Evolutionary conservation across 192 early-diverging fungal species (phyloP), one percentile per base, ranked within the genome.

Genomic region (Gaertneriomyces semiglobifer): DNA sequence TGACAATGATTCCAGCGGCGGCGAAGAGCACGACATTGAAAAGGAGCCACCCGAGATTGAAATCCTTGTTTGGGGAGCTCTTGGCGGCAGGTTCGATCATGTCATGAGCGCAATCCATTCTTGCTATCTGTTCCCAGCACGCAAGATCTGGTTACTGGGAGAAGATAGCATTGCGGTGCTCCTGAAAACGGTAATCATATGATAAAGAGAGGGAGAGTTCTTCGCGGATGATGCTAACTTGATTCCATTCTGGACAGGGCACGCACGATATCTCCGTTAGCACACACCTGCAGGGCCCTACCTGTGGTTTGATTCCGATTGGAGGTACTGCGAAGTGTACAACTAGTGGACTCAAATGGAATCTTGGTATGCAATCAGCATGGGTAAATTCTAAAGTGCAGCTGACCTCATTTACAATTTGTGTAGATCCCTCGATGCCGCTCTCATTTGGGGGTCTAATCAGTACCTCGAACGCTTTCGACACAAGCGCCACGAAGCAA

Each of bases 51-150:
- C 56, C 6, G 25, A n/a, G n/a, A 40, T 71, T 58, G 81, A 85
- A 33, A 76, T 92, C 6, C 74, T 96, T n/a, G 93, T 86, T 7
- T 72, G 89, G 16, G 92, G 93, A 44, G 92, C 90, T 4, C 74
- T 94, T 4, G 85, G 89, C 33, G 95, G 95, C 0, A 84, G 95
- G 16, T 86, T 98, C 60, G 95, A 98, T 73, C 95, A 98, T 52
- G 85, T 82, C 8, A 88, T 98, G 73, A 80, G 88, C 8, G 86
- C 79, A 61, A 83, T 98, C 9, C 85, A 93, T 69, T 77, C 86
- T 16, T 70, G 93, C 25, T 89, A 88, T 63, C 65, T 77, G 59
- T 55, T 86, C 14, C 58, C 61, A 45, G 51, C 65, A 18, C 75
- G 90, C 38, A 76, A 77, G 40, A 76, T 91, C 6, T 73, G 83